Base-by-base conservation (phyloP, 192 early-diverging fungal species). In the Backusella luteola region DNA sequence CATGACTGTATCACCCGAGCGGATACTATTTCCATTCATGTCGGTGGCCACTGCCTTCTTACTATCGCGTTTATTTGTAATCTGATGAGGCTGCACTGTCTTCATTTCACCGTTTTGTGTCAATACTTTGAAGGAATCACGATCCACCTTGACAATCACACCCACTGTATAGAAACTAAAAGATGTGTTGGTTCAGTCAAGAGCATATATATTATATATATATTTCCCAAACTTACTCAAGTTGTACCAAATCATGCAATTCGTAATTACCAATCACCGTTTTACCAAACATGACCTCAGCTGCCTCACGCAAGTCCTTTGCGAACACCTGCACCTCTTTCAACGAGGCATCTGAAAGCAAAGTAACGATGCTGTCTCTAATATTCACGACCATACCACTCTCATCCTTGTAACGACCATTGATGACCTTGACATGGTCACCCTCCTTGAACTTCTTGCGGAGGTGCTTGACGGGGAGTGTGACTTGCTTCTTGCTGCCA, bases 361-460 rank as follows among this genome's bases (percentile, higher is more conserved):
- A 81, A 4, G 95, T 96, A 41, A 91, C 90, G 59, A 95, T 89
- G 15, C 89, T 92, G 36, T 92, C 93, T n/a, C 89, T 81, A n/a
- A 97, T 89, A 39, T 88, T 89, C 12, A 98, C 84, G 42, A 99
- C 90, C 88, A 98, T 86, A 59, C 98, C 98, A 5, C 94, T 95
- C 71, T 95, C 93, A 49, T 90, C 93, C 78, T 88, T 87, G 82
- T 93, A 92, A 7, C 90, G 87, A 32, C 98, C 98, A 44, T 93
- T 90, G 41, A 94, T 89, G 35, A 99, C 97, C 81, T 94, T 91
- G 71, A 98, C 98, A 74, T 98, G 95, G 79, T 99, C 96, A 73
- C 98, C 98, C 19, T 90, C 85, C 26, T 84, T 78, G 78, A 98
- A 99, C n/a, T 91, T 87, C 84, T 99, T 99, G 67, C 92, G 87